Conservation (phyloP, 1,284 basidiomycete genomes). For the Cystobasidium sp. region DNA sequence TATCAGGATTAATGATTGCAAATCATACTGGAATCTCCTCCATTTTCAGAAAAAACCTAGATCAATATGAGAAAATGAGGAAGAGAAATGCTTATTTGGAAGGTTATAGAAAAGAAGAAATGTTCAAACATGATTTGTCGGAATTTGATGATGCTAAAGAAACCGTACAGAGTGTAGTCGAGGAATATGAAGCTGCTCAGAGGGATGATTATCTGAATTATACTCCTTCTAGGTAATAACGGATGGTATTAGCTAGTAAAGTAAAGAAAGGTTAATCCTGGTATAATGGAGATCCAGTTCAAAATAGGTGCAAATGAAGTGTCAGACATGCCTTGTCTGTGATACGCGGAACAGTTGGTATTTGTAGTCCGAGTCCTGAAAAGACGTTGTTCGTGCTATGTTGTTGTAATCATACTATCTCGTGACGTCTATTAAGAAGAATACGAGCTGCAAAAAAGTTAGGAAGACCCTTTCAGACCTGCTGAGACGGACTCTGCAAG, state of each 20-base stretch:
- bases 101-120: conserved; percentile 94
- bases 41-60: conserved; percentile 93
- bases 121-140: conserved; percentile 86
- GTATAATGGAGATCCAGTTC: too few species aligned
- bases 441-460: too few species aligned
- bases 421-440: too few species aligned
- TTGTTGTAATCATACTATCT: too few species aligned
- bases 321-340: too few species aligned
- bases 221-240: neutral
- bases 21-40: conserved; percentile 98
- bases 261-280: too few species aligned
- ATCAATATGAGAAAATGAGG: conserved; percentile 88
- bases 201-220: conserved; percentile 79
- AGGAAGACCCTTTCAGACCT: too few species aligned
- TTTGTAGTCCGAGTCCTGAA: too few species aligned
- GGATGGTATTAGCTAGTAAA: neutral
- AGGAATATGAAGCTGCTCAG: conserved; percentile 91
- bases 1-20: conserved; percentile 97
- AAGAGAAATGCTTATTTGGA: conserved; percentile 95
- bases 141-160: conserved; percentile 89
- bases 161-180: conserved; percentile 72
- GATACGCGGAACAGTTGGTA: too few species aligned
- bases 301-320: too few species aligned
- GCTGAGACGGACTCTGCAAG: too few species aligned
- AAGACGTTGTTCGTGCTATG: too few species aligned